Conservation (phyloP, 768 basidiomycete genomes). For the Panus rudis region DNA sequence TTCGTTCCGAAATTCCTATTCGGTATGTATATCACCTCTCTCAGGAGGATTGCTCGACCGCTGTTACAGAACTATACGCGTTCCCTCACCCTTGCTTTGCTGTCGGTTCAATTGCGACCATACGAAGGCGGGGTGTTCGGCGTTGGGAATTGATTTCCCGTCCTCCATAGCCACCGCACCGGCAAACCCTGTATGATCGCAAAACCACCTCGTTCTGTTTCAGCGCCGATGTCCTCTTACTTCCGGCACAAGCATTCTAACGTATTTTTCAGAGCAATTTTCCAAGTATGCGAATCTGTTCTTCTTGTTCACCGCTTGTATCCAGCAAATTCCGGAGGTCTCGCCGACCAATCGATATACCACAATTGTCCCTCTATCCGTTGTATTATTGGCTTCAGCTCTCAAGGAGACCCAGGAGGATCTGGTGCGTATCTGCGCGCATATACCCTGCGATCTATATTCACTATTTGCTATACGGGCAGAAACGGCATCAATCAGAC, state of each 20-base stretch:
- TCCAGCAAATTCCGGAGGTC: conserved; percentile 96
- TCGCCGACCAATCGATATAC: conserved; percentile 95
- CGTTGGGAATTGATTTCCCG: too few relatives aligned
- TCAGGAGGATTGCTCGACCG: background rate
- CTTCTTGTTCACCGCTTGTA: conserved; percentile 95
- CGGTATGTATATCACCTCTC: conserved; percentile 44
- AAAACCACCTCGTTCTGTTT: background rate
- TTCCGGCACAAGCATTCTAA: too few relatives aligned
- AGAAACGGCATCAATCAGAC: conserved; percentile 98
- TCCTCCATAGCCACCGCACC: too few relatives aligned
- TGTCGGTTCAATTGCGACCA: too few relatives aligned
- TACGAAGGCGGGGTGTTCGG: too few relatives aligned
- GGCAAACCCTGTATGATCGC: background rate
- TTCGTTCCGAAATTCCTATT: conserved; percentile 91
- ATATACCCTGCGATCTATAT: background rate
- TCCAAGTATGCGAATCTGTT: conserved; percentile 98
- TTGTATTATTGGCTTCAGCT: conserved; percentile 88
- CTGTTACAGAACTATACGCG: too few relatives aligned
- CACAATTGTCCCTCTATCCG: conserved; percentile 83
- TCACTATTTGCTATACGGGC: background rate
- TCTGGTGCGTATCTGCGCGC: conserved; percentile 45
- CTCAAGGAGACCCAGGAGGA: conserved; percentile 97
- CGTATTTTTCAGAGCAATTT: conserved; percentile 72
- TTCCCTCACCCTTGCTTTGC: too few relatives aligned
- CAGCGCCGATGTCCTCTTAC: background rate